Conservation (phyloP, 2,329 filamentous ascomycete genomes). For the Dactylellina parvicollis region DNA sequence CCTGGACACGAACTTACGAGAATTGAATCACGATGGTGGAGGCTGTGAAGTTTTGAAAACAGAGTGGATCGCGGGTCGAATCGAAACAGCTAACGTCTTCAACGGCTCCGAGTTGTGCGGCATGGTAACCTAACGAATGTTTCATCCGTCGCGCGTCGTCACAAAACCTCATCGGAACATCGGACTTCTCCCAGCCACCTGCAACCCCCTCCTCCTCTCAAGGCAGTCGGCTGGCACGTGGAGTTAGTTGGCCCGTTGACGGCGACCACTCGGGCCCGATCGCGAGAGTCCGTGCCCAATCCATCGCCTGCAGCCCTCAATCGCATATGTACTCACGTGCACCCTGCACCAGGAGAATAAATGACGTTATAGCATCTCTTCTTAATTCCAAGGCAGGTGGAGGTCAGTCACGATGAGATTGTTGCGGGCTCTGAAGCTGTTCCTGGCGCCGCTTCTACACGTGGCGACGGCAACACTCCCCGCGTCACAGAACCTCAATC, state of each 20-base stretch:
- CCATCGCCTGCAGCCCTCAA: neutral
- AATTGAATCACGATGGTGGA: slow-evolving; percentile 1
- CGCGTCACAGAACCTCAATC: slow-evolving; percentile 20
- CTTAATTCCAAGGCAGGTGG: too few species aligned
- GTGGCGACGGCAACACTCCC: slow-evolving; percentile 6
- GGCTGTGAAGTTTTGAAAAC: slow-evolving; percentile 21
- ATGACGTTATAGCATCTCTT: slow-evolving; percentile 14
- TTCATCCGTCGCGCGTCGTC: slow-evolving; percentile 6
- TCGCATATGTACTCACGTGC: neutral
- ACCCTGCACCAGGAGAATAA: slow-evolving; percentile 11
- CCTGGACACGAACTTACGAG: neutral
- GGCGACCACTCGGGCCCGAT: slow-evolving; percentile 16
- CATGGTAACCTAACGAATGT: slow-evolving; percentile 23
- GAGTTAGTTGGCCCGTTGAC: slow-evolving; percentile 2
- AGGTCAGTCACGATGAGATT: neutral
- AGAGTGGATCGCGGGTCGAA: neutral
- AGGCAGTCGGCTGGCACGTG: slow-evolving; percentile 1
- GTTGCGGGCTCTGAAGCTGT: neutral
- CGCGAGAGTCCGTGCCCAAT: slow-evolving; percentile 11
- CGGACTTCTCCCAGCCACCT: slow-evolving; percentile 1
- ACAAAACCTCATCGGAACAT: neutral
- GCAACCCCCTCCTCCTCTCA: neutral
- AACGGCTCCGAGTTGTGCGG: slow-evolving; percentile 20
- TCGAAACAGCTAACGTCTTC: slow-evolving; percentile 4
- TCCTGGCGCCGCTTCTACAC: slow-evolving; percentile 8